A percentile compares a stretch with the other conserved stretches of the same genome.
Evolutionary conservation across 257 asterid species (phyloP).

Genomic region (Sherardia arvensis): DNA sequence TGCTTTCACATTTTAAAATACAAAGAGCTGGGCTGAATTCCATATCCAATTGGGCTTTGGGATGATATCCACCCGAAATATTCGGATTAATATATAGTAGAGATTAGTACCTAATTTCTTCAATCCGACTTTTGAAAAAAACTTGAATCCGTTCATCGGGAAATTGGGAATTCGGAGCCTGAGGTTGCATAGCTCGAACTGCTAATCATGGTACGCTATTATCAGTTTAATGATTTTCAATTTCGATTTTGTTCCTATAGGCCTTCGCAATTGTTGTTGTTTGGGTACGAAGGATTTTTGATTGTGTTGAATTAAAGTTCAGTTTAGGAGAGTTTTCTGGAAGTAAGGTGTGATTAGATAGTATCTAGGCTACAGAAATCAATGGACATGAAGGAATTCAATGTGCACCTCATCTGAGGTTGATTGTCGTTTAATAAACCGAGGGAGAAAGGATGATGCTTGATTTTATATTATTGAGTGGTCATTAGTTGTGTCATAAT

Average conservation of each 20-base stretch:
- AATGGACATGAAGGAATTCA: neutral
- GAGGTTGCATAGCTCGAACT: neutral
- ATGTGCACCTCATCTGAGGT: neutral
- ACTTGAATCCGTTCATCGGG: neutral
- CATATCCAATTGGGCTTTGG: too few species aligned
- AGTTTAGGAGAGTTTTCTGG: neutral
- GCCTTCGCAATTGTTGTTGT: neutral
- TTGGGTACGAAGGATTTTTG: neutral
- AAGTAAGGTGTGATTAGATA: neutral
- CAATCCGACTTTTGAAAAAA: too few species aligned
- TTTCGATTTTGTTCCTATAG: too few species aligned
- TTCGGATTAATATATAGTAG: too few species aligned
- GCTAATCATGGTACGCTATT: conserved; percentile 3
- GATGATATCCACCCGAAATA: too few species aligned
- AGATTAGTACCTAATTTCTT: too few species aligned
- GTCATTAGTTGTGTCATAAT: neutral
- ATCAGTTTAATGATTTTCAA: neutral
- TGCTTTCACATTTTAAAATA: too few species aligned
- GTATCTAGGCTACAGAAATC: neutral
- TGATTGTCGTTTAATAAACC: neutral
- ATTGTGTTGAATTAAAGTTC: neutral
- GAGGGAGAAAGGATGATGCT: neutral
- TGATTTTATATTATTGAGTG: neutral
- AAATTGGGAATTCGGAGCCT: neutral
- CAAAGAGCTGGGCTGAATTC: too few species aligned